These are phyloP conservation scores for Claviceps sp. DNA, from an alignment of 2,329 filamentous ascomycete species.

Conservation along the genomic window DNA sequence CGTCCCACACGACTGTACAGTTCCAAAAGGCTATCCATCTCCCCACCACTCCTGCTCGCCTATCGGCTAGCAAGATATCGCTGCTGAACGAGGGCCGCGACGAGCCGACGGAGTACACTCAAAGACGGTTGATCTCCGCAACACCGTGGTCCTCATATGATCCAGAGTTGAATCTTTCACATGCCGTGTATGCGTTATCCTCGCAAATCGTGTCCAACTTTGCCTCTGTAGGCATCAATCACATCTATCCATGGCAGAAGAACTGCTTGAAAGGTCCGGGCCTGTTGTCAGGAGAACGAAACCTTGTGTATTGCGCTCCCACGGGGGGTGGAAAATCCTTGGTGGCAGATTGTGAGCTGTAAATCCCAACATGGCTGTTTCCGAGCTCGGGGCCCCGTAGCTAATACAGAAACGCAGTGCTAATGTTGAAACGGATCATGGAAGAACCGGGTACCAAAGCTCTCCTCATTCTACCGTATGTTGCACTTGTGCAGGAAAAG, in stretches of 20 bases:
- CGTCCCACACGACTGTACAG: conserved; percentile 9
- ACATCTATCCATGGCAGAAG: conserved; percentile 71
- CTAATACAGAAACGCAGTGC: conserved; percentile 26
- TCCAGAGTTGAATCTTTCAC: conserved; percentile 45
- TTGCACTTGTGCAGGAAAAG: conserved; percentile 70
- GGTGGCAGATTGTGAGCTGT: conserved; percentile 44
- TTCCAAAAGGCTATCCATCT: conserved; percentile 22
- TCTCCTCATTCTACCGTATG: conserved; percentile 61
- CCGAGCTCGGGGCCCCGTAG: not conserved
- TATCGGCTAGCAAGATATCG: conserved; percentile 34
- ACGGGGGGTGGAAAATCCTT: conserved; percentile 69
- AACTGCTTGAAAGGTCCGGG: conserved; percentile 57
- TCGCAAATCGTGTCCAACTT: conserved; percentile 49
- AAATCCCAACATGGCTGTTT: conserved; percentile 2
- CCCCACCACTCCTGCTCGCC: conserved; percentile 16
- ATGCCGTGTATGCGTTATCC: conserved; percentile 51
- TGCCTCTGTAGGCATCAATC: conserved; percentile 49
- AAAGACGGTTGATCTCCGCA: conserved; percentile 35
- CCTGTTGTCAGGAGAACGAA: conserved; percentile 49
- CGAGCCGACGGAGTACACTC: conserved; percentile 39
- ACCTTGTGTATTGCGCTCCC: conserved; percentile 67
- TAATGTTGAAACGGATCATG: conserved; percentile 62
- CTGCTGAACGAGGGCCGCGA: conserved; percentile 12
- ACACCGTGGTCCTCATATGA: conserved; percentile 40
- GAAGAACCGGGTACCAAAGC: conserved; percentile 51